A percentile compares a stretch with the other conserved stretches of the same genome.
phyloP scores from a whole-genome alignment of 768 basidiomycete species.

The Boletellus emodensis region DNA sequence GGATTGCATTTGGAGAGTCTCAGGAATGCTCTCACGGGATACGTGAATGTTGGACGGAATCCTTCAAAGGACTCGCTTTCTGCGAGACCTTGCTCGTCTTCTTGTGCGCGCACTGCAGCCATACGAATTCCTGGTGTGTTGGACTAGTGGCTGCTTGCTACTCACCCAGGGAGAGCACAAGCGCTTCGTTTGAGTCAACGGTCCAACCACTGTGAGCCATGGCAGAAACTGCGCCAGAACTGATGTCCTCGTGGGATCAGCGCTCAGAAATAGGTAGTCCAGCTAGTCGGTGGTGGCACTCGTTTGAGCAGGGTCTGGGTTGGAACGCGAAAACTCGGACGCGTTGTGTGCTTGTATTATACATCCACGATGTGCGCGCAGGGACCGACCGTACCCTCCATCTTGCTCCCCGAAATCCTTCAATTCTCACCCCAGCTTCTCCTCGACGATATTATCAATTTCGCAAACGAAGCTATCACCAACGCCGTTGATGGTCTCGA shows the following conservation, averaged over 20 bases:
- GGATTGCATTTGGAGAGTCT: neutral
- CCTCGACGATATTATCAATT: conserved; percentile 84
- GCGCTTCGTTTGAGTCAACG: conserved; percentile 69
- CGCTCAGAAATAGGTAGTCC: neutral
- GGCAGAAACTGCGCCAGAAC: neutral
- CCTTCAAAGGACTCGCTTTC: conserved; percentile 57
- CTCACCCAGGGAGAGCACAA: conserved; percentile 71
- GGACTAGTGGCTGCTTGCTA: neutral
- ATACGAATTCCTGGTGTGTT: conserved; percentile 1
- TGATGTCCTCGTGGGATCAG: neutral
- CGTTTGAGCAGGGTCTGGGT: neutral
- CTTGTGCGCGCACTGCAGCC: conserved; percentile 59
- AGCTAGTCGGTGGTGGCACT: neutral
- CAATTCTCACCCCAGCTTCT: conserved; percentile 83
- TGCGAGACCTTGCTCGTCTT: conserved; percentile 56
- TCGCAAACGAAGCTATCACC: conserved; percentile 73
- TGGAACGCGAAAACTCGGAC: conserved; percentile 2
- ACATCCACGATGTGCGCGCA: conserved; percentile 24
- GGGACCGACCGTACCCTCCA: conserved; percentile 24
- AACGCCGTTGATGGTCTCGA: conserved; percentile 80
- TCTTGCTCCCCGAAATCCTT: conserved; percentile 49
- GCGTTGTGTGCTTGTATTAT: conserved; percentile 29
- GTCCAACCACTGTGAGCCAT: conserved; percentile 59
- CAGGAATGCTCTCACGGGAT: conserved; percentile 62
- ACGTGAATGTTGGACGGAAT: conserved; percentile 90